Evolutionary conservation across 2,329 filamentous ascomycete genomes (phyloP), one percentile per base, ranked within the genome.

Genomic region (Paramyrothecium sp.): DNA sequence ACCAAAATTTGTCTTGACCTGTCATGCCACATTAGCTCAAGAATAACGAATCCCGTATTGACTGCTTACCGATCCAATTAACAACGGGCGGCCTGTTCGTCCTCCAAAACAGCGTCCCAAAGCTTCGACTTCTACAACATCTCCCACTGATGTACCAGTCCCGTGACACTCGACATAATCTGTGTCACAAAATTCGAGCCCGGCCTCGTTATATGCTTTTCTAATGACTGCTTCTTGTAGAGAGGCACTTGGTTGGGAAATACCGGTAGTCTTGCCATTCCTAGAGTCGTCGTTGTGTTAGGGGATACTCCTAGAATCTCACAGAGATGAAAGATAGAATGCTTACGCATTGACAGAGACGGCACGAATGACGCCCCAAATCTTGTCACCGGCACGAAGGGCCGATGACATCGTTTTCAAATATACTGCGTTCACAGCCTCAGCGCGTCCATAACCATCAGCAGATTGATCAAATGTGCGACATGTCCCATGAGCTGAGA

Each of bases 391-490:
- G 58, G 82, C 79, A 11, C 69, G 66, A 3, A 86, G 61, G 1
- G 84, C 85, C 59, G 82, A 76, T 2, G 73, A 69, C 0, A 87
- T 70, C 1, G 74, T 74, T 68, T 87, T 87, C 2, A 88, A 60
- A 3, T 86, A 65, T 1, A 88, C 65, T 13, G 80, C 74, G 0
- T 75, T 81, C n/a, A 80, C 71, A 0, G 83, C 85, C 62, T 88
- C 85, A 1, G 82, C 85, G 17, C 84, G 77, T 1, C 78, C 82
- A 64, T 87, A 88, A n/a, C 66, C 66, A 60, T 75, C 69, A 10
- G 81, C 85, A 3, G 72, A 73, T 7, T 71, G 66, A 61, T 84
- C 84, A 65, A 80, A 85, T 17, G 78, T 77, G 55, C 75, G 73
- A 23, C 69, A 75, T 41, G 61, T 60, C n/a, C 72, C 68, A 3